A percentile compares a stretch with the other conserved stretches of the same genome.
These are phyloP conservation scores for Eutypa lata DNA, from an alignment of 2,329 filamentous ascomycete species.

Conservation along the genomic window DNA sequence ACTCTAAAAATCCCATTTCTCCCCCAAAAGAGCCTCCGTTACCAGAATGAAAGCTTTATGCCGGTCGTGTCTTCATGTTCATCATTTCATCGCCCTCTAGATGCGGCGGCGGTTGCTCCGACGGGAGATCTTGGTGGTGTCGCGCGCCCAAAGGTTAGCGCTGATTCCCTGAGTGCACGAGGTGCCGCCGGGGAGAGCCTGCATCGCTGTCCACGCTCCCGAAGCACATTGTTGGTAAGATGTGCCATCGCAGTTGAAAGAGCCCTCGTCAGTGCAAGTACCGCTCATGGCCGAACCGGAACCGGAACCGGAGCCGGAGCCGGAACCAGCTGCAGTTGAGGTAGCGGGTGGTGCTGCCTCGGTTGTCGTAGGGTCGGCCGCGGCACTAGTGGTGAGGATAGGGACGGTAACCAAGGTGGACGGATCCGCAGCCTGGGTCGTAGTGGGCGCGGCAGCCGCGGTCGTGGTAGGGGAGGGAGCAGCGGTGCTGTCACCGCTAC, in stretches of 20 bases:
- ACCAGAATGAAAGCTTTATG: too few relatives aligned
- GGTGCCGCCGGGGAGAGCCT: constrained; percentile 25
- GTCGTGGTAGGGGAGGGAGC: background rate
- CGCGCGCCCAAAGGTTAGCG: constrained; percentile 21
- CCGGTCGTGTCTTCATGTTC: too few relatives aligned
- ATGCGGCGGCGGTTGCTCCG: background rate
- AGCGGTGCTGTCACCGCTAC: constrained; percentile 2
- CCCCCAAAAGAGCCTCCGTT: too few relatives aligned
- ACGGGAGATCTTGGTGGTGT: too few relatives aligned
- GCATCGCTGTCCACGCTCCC: constrained; percentile 26
- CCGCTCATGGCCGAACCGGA: constrained; percentile 21
- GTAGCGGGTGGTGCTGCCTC: constrained; percentile 1
- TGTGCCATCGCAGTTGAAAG: constrained; percentile 31
- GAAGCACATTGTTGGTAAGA: constrained; percentile 33
- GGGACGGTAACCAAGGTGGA: background rate
- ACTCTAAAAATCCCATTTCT: too few relatives aligned
- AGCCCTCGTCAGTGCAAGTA: constrained; percentile 29
- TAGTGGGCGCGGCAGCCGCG: constrained; percentile 1
- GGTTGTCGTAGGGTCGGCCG: background rate
- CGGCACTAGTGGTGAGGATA: background rate
- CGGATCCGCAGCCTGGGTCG: background rate
- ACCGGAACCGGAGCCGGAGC: constrained; percentile 8
- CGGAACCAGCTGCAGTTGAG: constrained; percentile 4
- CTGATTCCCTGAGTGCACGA: constrained; percentile 26
- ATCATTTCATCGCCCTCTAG: too few relatives aligned